Conservation (phyloP, 139 green algal genomes). For the Diplosphaera chodatii region DNA sequence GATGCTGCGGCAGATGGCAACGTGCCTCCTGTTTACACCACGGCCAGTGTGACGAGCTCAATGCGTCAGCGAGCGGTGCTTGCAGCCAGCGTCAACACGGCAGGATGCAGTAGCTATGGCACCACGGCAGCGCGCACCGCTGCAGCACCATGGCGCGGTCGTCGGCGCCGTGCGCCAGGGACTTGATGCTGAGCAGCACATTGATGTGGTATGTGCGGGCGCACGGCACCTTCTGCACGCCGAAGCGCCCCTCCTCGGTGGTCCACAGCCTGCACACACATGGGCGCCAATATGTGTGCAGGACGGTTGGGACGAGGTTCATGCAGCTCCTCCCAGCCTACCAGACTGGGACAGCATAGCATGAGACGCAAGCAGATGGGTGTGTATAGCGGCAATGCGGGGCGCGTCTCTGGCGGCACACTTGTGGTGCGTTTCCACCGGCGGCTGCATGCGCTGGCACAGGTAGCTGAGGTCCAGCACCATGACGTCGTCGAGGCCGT, state of each 20-base stretch:
- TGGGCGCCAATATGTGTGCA: no score
- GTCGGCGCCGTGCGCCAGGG: background rate
- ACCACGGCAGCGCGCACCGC: background rate
- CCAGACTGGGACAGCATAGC: no score
- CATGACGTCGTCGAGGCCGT: constrained; percentile 23
- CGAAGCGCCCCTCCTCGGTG: background rate
- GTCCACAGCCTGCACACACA: background rate
- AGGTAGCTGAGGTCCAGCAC: constrained; percentile 13
- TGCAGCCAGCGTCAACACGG: no score
- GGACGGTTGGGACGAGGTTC: no score
- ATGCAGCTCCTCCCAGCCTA: background rate
- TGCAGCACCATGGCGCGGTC: constrained; percentile 8
- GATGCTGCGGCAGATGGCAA: background rate
- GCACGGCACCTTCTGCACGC: constrained; percentile 11
- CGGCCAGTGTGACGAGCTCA: no score
- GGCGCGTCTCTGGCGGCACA: no score
- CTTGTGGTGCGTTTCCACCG: constrained; percentile 9
- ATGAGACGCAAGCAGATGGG: no score
- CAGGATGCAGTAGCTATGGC: no score
- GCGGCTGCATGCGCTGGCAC: constrained; percentile 19
- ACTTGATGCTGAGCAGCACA: constrained; percentile 14
- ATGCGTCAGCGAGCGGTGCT: no score
- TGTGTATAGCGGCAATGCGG: no score
- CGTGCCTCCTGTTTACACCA: no score
- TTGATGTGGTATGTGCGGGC: constrained; percentile 27